phyloP scores from a whole-genome alignment of 768 basidiomycete species.

The Exidia glandulosa region DNA sequence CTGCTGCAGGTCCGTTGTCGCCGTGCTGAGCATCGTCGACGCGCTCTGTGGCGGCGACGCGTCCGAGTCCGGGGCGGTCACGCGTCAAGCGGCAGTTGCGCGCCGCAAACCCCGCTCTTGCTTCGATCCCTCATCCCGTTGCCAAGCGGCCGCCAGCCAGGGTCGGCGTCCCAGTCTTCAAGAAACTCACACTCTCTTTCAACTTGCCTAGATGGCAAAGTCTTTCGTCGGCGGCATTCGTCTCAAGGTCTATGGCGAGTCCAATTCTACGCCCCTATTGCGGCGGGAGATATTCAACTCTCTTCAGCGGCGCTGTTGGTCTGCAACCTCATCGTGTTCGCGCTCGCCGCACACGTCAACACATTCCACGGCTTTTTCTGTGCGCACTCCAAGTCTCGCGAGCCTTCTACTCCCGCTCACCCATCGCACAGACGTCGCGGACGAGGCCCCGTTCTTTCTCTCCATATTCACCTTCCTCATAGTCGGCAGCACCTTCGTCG shows the following conservation, averaged over 20 bases:
- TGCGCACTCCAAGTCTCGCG: conserved; percentile 17
- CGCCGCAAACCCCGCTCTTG: no score
- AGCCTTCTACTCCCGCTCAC: conserved; percentile 3
- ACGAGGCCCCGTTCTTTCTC: conserved; percentile 49
- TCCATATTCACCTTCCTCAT: conserved; percentile 40
- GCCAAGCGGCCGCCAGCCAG: no score
- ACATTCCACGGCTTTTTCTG: conserved; percentile 51
- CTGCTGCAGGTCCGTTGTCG: background rate
- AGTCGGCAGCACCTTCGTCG: conserved; percentile 27
- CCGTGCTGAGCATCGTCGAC: no score
- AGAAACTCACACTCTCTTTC: no score
- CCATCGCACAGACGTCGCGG: conserved; percentile 35
- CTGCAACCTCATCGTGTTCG: conserved; percentile 27
- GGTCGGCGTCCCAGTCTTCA: no score
- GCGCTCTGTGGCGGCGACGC: no score
- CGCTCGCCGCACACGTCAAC: conserved; percentile 42
- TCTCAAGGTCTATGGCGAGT: background rate
- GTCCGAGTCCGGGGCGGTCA: no score
- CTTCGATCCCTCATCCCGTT: no score
- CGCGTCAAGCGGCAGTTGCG: no score
- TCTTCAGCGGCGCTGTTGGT: background rate
- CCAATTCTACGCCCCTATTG: background rate
- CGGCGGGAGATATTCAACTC: background rate
- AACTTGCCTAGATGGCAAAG: no score
- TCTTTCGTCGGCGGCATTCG: background rate